Evolutionary conservation across 2,329 filamentous ascomycete species (phyloP), one percentile per base, ranked within the genome.

Genomic region (Cladosporium phlei): DNA sequence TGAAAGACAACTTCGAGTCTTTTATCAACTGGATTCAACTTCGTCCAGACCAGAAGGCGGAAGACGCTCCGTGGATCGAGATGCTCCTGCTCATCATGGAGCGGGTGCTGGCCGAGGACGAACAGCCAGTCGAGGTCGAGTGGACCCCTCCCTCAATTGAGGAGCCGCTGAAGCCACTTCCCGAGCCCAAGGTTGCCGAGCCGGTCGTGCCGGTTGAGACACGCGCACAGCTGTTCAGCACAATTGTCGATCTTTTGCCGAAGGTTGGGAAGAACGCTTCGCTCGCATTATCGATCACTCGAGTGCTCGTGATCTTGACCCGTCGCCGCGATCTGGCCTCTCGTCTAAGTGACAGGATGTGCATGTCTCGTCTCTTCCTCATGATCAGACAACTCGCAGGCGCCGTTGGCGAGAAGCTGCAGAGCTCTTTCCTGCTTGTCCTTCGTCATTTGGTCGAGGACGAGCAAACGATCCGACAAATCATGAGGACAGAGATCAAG

Each of bases 401-500:
- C 20, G 78, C 82, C 22, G 85, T 86, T 5, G 86, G 88, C 22
- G 79, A 86, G 46, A 83, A 84, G 46, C 77, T 98, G 8, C 79
- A 84, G 52, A 77, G 77, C 52, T 78, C 85, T 48, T 85, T 95
- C 58, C 84, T 97, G 77, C 78, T 91, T 10, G 84, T 96, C 43
- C 72, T 98, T 33, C 83, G 94, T 30, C 93, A 98, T 61, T 84
- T 98, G 54, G 80, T 97, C 45, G 93, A 98, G 67, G 94, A 98
- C 60, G 88, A 95, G 39, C 84, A 89, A 14, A 93, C 85, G 2
- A 78, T 97, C 50, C 88, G 86, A 55, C 88, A 96, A 62, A 83
- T 95, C 50, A 96, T 98, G 86, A 79, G 85, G 42, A 85, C 83
- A 21, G 91, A 97, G 63, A 94, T 98, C 58, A 81, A 83, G 53